These are phyloP conservation scores for Eragrostis tef DNA, from an alignment of 202 grass and related monocot genomes.

Conservation along the genomic window DNA sequence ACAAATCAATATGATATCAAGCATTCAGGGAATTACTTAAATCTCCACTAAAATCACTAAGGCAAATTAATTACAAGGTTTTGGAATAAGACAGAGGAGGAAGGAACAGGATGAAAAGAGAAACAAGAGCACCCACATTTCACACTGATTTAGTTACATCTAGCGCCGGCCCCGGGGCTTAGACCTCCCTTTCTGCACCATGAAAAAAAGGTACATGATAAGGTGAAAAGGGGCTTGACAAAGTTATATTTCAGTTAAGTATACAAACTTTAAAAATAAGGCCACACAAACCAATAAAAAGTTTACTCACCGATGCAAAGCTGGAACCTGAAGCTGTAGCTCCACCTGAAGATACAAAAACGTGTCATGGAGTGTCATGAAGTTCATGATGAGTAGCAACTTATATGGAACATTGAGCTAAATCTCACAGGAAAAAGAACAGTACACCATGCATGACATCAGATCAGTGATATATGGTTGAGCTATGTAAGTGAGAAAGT, in stretches of 20 bases:
- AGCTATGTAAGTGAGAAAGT: not conserved
- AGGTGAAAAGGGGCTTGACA: slow-evolving; percentile 3
- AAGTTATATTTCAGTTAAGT: not conserved
- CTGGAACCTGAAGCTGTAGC: slow-evolving; percentile 85
- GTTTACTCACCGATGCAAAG: slow-evolving; percentile 86
- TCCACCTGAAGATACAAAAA: slow-evolving; percentile 57
- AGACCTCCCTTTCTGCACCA: slow-evolving; percentile 54
- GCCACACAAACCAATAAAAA: slow-evolving; percentile 1
- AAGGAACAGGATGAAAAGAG: slow-evolving; percentile 2
- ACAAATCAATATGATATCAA: slow-evolving; percentile 1
- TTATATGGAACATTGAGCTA: slow-evolving; percentile 23
- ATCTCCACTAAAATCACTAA: slow-evolving; percentile 27
- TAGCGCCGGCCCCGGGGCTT: slow-evolving; percentile 52
- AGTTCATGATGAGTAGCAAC: not conserved
- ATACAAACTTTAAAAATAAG: not conserved
- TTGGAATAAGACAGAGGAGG: slow-evolving; percentile 13
- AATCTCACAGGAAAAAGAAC: not conserved
- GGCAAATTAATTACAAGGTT: slow-evolving; percentile 49
- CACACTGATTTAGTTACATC: not conserved
- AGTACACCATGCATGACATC: not conserved
- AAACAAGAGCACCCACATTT: slow-evolving; percentile 28
- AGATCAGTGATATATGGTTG: not conserved
- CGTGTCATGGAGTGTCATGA: slow-evolving; percentile 6
- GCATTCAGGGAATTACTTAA: not conserved
- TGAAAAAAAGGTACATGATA: not conserved